Evolutionary conservation across 2,329 filamentous ascomycete genomes (phyloP).

Genomic region (Aspergillus awamori): DNA sequence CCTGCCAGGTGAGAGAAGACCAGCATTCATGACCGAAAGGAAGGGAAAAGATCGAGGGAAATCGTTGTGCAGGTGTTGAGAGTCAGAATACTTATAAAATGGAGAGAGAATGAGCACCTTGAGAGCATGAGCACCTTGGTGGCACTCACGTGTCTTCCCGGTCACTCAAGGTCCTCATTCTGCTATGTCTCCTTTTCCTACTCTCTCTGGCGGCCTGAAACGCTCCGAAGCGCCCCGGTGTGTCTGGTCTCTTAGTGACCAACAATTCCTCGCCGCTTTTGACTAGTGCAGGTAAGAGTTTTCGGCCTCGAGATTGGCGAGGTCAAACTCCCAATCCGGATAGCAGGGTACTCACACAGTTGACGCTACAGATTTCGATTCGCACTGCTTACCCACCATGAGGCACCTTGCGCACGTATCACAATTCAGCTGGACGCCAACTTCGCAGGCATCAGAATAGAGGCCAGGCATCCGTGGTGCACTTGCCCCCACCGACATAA

Average conservation of each 20-base stretch:
- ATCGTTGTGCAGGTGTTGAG: not conserved
- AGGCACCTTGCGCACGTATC: not conserved
- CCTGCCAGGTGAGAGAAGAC: not conserved
- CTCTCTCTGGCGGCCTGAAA: not conserved
- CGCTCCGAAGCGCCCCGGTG: not conserved
- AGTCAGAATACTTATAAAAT: constrained; percentile 5
- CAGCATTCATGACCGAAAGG: not conserved
- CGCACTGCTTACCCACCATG: not conserved
- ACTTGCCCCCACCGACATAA: not conserved
- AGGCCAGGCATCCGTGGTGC: not conserved
- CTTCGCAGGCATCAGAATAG: not conserved
- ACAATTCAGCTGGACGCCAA: not conserved
- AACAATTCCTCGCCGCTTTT: not conserved
- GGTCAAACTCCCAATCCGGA: not conserved
- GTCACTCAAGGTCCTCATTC: constrained; percentile 8
- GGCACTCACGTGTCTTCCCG: constrained; percentile 10
- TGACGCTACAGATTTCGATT: not conserved
- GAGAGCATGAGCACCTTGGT: constrained; percentile 15
- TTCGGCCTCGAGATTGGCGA: not conserved
- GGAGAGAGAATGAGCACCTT: constrained; percentile 10
- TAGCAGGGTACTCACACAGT: not conserved
- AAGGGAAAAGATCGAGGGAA: not conserved
- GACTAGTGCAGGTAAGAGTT: constrained; percentile 2
- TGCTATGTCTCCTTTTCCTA: not conserved
- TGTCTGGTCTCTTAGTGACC: not conserved